Base-by-base conservation (phyloP, 2,329 filamentous ascomycete genomes). In the Epichloe sibirici region DNA sequence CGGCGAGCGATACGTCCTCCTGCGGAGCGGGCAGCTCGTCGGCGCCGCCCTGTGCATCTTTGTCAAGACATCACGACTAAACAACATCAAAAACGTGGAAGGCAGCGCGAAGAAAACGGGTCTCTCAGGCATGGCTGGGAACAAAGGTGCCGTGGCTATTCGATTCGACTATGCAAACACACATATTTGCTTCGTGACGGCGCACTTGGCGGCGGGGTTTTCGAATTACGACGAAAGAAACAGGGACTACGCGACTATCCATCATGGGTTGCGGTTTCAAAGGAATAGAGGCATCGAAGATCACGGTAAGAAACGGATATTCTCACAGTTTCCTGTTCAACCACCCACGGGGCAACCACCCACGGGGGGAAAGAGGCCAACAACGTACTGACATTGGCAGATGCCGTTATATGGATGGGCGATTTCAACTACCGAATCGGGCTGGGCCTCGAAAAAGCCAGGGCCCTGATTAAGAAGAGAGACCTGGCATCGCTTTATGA, bases 381-480 rank as follows among this genome's bases (percentile, higher is more conserved):
- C 31, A 11, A 31, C 3, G 31, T 4, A 23, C 43, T 46, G 25
- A 53, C 38, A 40, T 37, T 9, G 38, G 28, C 45, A 77, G 81
- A 84, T 59, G 78, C 87, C 23, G 85, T 97, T 38, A 85, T 96
- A 51, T 98, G 93, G 91, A 78, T 96, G 43, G 93, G 93, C 5
- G 93, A 98, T 67, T 98, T 98, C 74, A 98, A 98, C 65, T 98
- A 98, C 68, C 85, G 93, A 17, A 95, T 98, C 61, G 91, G 90
- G 1, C 75, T 97, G 53, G 78, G 77, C 45, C 82, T 88, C 57
- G 89, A 95, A 40, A 83, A 78, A 55, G 88, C 89, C 7, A 84
- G 87, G 58, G 78, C 83, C 35, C 72, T 95, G 9, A 81, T 95
- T 51, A 79, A 84, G 60, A 76, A 79, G 51, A 74, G 79, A 28